Evolutionary conservation across 176 grass and related monocot species (phyloP).

Genomic region (Metroxylon sagu): DNA sequence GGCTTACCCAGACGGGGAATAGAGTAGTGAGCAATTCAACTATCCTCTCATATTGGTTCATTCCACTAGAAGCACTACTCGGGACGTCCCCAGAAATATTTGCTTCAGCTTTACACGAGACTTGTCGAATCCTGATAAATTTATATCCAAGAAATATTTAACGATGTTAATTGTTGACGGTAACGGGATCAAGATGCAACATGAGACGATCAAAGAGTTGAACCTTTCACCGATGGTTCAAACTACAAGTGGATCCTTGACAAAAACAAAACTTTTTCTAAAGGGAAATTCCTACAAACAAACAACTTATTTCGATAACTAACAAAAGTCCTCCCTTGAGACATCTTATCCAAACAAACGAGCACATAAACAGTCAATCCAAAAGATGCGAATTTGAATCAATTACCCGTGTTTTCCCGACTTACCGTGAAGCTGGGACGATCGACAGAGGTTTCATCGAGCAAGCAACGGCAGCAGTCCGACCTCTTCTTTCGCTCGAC

Average conservation of each 20-base stretch:
- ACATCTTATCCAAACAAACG: too few relatives aligned
- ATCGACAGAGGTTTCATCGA: slow-evolving; percentile 3
- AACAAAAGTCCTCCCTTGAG: too few relatives aligned
- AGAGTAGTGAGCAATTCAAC: slow-evolving; percentile 90
- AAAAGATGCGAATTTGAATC: slow-evolving; percentile 1
- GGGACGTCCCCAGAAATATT: slow-evolving; percentile 69
- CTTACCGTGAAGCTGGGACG: slow-evolving; percentile 41
- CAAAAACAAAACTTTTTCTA: slow-evolving; percentile 1
- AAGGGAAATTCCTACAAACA: too few relatives aligned
- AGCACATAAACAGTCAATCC: not conserved
- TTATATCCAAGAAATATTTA: slow-evolving; percentile 12
- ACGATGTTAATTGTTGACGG: not conserved
- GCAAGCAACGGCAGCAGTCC: slow-evolving; percentile 20
- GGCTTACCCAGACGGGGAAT: slow-evolving; percentile 90
- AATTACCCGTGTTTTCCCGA: not conserved
- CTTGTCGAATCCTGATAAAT: slow-evolving; percentile 51
- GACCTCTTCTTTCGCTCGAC: slow-evolving; percentile 11
- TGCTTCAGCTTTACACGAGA: slow-evolving; percentile 74
- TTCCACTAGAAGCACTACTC: slow-evolving; percentile 29
- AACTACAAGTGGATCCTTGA: too few relatives aligned
- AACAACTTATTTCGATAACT: too few relatives aligned
- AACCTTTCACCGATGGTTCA: too few relatives aligned
- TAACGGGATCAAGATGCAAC: not conserved
- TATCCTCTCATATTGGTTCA: slow-evolving; percentile 72
- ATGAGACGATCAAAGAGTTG: too few relatives aligned